Evolutionary conservation across 768 basidiomycete species (phyloP), one percentile per base, ranked within the genome.

Genomic region (Termitomyces sp.): DNA sequence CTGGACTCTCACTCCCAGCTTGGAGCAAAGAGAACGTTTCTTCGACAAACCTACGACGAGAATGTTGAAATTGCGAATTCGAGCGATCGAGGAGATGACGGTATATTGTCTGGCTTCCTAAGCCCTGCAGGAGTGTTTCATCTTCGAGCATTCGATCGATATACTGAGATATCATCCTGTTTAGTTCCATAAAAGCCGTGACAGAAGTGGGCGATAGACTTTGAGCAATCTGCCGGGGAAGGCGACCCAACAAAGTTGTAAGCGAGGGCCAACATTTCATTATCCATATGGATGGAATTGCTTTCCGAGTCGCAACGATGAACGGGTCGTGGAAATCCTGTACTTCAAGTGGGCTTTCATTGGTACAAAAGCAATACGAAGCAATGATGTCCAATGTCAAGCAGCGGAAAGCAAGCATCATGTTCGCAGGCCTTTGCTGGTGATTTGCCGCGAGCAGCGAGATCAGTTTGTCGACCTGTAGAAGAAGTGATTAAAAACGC

Each of bases 361-460:
- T 70, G 26, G 64, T 61, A 14, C 69, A 68, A 50, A 78, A 77
- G 59, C 71, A 72, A 58, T 76, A 75, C 6, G 70, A 65, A 11
- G 75, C 66, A 49, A 79, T 74, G 47, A 76, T 71, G 57, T 78
- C 78, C 57, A 76, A 61, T 10, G 75, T 70, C 14, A 70, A 65
- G 32, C 74, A 73, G 34, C 75, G 69, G 47, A 74, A 78, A 5
- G 74, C 76, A 34, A 71, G 61, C 62, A 70, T 71, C 60, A 77
- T 65, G 51, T 77, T 64, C 6, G 64, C 63, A 2, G 74, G 67
- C 30, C 43, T 54, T 47, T 58, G 45, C 40, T 60, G 54, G 21
- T 60, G 42, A 48, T 57, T 45, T 26, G 51, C 43, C 28, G 53
- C 53, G 2, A 70, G 57, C 43, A 63, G 60, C 3, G 51, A 53